Evolutionary conservation across 495 filamentous ascomycete genomes (phyloP).

Genomic region (Mytilinidion resinicola): DNA sequence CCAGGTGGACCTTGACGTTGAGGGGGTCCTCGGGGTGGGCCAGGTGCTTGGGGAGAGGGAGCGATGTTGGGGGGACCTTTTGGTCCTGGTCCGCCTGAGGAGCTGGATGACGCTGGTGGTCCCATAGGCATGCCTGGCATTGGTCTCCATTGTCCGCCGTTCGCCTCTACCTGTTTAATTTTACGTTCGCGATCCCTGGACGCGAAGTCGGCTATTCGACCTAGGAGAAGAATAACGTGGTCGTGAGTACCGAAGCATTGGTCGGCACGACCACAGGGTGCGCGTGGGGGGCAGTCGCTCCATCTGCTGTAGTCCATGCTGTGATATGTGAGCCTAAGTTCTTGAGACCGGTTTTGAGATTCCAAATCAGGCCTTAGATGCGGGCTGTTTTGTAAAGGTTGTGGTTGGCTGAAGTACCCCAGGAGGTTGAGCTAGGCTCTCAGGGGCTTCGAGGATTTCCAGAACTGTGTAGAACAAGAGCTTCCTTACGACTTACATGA

Average conservation of each 20-base stretch:
- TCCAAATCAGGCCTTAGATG: too few relatives aligned
- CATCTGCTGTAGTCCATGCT: constrained; percentile 76
- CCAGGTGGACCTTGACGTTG: constrained; percentile 1
- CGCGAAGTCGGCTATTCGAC: constrained; percentile 74
- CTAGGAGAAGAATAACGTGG: constrained; percentile 75
- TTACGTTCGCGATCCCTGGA: constrained; percentile 74
- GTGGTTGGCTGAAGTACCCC: too few relatives aligned
- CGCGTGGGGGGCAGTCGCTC: constrained; percentile 79
- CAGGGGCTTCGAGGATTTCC: too few relatives aligned
- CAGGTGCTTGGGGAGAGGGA: neutral
- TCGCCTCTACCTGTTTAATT: constrained; percentile 49
- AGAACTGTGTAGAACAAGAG: too few relatives aligned
- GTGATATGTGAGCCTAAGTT: neutral
- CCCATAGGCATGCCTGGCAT: constrained; percentile 41
- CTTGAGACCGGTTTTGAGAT: neutral
- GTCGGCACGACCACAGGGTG: constrained; percentile 68
- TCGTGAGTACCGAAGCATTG: constrained; percentile 83
- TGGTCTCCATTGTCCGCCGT: constrained; percentile 55
- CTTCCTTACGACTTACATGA: constrained; percentile 60
- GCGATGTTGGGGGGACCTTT: constrained; percentile 25
- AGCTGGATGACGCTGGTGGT: constrained; percentile 2
- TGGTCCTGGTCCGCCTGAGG: constrained; percentile 8
- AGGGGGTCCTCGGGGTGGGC: neutral
- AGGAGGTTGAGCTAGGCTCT: too few relatives aligned
- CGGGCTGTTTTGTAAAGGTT: too few relatives aligned